Evolutionary conservation across 208 protist genomes (phyloP).

Genomic region (Willaertia magna): DNA sequence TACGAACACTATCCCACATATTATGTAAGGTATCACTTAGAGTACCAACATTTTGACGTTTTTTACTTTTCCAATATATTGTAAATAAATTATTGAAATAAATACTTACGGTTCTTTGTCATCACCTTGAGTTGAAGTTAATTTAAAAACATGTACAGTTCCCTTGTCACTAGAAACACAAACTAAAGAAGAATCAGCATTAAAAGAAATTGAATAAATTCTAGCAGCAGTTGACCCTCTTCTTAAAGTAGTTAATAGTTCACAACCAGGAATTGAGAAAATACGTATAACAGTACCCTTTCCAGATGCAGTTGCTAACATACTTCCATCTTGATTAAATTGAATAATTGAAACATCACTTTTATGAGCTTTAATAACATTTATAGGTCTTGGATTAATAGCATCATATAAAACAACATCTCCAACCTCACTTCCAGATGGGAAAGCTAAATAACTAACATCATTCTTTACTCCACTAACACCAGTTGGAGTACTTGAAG

Average conservation of each 20-base stretch:
- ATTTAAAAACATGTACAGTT: conserved; percentile 33
- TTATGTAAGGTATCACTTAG: neutral
- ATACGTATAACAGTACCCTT: conserved; percentile 40
- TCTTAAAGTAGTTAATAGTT: conserved; percentile 26
- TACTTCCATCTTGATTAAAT: conserved; percentile 31
- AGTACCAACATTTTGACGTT: neutral
- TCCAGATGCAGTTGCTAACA: conserved; percentile 31
- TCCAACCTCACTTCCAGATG: neutral
- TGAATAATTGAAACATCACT: conserved; percentile 12
- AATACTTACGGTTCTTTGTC: neutral
- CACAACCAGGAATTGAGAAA: conserved; percentile 25
- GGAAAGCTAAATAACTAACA: neutral
- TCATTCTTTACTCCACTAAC: neutral
- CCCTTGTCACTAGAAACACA: conserved; percentile 25
- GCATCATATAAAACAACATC: conserved; percentile 31
- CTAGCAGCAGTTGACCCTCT: conserved; percentile 26
- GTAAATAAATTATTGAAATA: neutral
- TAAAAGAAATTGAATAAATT: conserved; percentile 33
- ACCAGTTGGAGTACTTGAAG: neutral
- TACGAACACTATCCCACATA: neutral
- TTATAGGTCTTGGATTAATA: conserved; percentile 12
- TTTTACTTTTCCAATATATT: neutral
- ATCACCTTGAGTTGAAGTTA: neutral
- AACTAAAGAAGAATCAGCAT: conserved; percentile 9
- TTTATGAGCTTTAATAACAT: conserved; percentile 33